Conservation (phyloP, 2,329 filamentous ascomycete genomes). For the Arthrinium puccinioides region DNA sequence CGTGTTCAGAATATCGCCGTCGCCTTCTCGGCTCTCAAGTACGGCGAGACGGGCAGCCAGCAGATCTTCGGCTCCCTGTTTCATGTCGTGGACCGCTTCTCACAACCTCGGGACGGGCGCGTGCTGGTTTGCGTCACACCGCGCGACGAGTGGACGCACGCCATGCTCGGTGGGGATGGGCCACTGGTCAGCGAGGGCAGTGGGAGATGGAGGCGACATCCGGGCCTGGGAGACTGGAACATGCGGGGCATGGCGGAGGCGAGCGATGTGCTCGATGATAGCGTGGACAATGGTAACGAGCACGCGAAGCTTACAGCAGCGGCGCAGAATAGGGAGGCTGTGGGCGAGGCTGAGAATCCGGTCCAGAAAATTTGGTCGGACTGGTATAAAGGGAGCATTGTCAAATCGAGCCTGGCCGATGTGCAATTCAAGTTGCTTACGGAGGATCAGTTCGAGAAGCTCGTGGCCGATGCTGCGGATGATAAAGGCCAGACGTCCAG, state of each 20-base stretch:
- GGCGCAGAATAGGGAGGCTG: conserved; percentile 1
- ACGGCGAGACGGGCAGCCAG: conserved; percentile 32
- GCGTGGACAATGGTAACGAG: not conserved
- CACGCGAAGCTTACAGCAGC: not conserved
- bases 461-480: too few species aligned
- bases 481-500: conserved; percentile 6
- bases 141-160: conserved; percentile 25
- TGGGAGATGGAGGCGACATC: not conserved
- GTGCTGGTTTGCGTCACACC: conserved; percentile 34
- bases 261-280: too few species aligned
- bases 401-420: conserved; percentile 30
- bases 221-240: not conserved
- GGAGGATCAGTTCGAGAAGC: conserved; percentile 32
- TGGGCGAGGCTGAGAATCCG: conserved; percentile 20
- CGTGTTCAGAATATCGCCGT: conserved; percentile 37
- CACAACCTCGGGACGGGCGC: conserved; percentile 12
- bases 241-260: too few species aligned
- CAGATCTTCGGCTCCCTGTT: conserved; percentile 40
- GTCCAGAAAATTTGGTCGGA: conserved; percentile 42
- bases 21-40: conserved; percentile 35
- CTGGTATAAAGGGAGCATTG: conserved; percentile 34
- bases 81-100: conserved; percentile 40
- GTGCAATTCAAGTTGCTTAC: conserved; percentile 36
- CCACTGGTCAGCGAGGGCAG: conserved; percentile 11
- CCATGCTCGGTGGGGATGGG: conserved; percentile 16